Conservation (phyloP, 305 asterid genomes). For the Euphrasia arctica region DNA sequence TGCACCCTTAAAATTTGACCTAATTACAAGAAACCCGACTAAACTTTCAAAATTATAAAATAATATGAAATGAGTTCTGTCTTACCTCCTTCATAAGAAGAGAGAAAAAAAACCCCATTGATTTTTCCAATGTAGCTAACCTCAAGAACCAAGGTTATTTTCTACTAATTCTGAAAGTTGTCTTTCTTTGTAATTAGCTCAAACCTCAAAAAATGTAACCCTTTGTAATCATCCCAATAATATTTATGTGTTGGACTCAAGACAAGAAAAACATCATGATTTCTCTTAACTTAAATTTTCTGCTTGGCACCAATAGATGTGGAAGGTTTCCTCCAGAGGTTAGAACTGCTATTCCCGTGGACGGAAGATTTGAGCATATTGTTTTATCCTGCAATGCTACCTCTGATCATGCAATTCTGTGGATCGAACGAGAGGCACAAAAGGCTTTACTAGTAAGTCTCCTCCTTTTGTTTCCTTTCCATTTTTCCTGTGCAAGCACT, state of each 20-base stretch:
- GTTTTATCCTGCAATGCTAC: slow-evolving; percentile 89
- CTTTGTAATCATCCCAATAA: neutral
- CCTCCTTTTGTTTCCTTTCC: neutral
- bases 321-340: slow-evolving; percentile 97
- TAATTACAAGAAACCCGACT: neutral
- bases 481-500: neutral
- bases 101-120: too few relatives aligned
- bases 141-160: neutral
- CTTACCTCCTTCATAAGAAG: too few relatives aligned
- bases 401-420: slow-evolving; percentile 87
- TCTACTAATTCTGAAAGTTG: neutral
- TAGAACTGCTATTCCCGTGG: slow-evolving; percentile 94
- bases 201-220: neutral
- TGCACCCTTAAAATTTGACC: neutral
- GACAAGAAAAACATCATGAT: slow-evolving; percentile 4
- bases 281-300: slow-evolving; percentile 12
- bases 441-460: slow-evolving; percentile 72
- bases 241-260: neutral
- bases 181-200: neutral
- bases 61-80: too few relatives aligned
- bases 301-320: slow-evolving; percentile 49
- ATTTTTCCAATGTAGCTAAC: too few relatives aligned
- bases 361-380: slow-evolving; percentile 93
- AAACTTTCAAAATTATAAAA: neutral
- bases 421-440: slow-evolving; percentile 88